Base-by-base conservation (phyloP, 2,329 filamentous ascomycete species). In the Pleomassaria siparia region DNA sequence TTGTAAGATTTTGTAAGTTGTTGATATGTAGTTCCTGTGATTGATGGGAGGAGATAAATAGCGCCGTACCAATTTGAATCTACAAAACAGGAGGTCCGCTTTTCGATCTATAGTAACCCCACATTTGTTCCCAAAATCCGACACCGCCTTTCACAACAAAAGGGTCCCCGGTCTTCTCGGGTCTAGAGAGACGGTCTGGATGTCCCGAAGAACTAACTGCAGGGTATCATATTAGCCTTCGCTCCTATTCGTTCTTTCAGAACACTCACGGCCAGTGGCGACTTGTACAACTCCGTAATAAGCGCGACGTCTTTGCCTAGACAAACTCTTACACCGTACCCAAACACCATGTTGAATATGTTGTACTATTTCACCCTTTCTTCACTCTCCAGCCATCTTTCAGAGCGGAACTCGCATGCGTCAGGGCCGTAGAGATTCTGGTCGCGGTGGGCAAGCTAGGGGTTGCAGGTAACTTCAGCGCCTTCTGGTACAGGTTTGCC, bases 241-340 rank as follows among this genome's bases (percentile, higher is more conserved):
- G 6, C 15, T 35, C n/a, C n/a, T n/a, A 35, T 26, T 26, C 25
- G 12, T 12, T 26, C 25, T 12, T 7, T 26, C n/a, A 12, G 25
- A 12, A 12, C 25, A 35, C 30, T 35, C 18, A 47, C 36, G 55
- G 74, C 53, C 13, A 60, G 32, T 8, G 54, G 72, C 3, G 44
- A 53, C 66, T 81, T 80, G 59, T 72, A 79, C 43, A 80, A 54
- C 63, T 81, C 78, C 75, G n/a, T n/a, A n/a, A 80, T 78, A 56
- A 75, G 70, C 1, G 77, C 78, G 48, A 81, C 76, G 35, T 78
- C 72, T 48, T 71, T 73, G 0, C 79, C 78, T 35, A 80, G 54
- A 46, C 77, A 80, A 11, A 74, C 66, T 10, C 76, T 63, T 0
- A 75, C 58, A 0, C 79, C 79, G 60, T 78, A 78, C 0, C 78